Conservation (phyloP, 2,329 filamentous ascomycete genomes). For the Trichoderma simmonsii region DNA sequence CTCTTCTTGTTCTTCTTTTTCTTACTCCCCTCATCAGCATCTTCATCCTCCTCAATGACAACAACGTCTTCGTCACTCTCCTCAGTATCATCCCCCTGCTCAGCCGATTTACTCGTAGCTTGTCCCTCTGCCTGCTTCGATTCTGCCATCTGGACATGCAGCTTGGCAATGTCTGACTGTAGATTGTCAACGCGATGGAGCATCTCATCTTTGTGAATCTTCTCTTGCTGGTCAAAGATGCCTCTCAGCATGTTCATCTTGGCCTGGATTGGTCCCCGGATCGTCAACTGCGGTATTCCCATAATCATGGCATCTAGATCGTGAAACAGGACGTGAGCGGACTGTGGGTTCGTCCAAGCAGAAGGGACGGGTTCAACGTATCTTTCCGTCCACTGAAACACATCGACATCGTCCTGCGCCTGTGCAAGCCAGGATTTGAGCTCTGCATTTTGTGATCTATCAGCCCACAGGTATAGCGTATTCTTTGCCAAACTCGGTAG, state of each 20-base stretch:
- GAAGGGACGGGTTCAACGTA: not conserved
- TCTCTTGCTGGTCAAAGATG: not conserved
- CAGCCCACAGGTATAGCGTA: not conserved
- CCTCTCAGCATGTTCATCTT: not conserved
- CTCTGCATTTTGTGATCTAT: not conserved
- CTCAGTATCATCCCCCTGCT: no score
- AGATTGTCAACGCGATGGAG: not conserved
- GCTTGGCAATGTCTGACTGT: not conserved
- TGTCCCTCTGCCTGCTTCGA: no score
- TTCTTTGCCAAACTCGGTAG: not conserved
- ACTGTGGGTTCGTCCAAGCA: not conserved
- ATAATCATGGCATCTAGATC: not conserved
- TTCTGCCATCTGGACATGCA: not conserved
- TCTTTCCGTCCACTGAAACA: not conserved
- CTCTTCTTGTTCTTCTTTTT: no score
- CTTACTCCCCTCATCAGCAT: no score
- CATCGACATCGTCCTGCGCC: not conserved
- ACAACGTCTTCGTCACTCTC: no score
- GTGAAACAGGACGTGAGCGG: not conserved
- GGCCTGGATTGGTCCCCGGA: no score
- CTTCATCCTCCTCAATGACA: no score
- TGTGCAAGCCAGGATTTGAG: not conserved
- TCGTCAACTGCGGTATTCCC: no score
- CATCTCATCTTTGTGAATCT: not conserved
- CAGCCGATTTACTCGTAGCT: no score